Conservation (phyloP, 192 early-diverging fungal genomes). For the Backusella morwellensis region DNA sequence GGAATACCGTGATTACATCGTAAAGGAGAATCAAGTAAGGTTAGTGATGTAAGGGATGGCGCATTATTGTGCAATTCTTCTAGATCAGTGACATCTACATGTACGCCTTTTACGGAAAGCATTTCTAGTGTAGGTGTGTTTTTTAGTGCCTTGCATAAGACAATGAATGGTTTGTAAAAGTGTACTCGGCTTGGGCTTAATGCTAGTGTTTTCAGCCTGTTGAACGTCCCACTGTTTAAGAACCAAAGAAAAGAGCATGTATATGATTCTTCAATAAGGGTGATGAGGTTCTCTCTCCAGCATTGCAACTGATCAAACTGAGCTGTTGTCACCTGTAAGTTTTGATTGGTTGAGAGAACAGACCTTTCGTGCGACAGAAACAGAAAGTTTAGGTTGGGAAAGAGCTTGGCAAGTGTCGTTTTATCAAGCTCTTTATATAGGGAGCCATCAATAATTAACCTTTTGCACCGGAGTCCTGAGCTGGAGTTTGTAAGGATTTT, state of each 20-base stretch:
- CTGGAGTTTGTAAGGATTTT: neutral
- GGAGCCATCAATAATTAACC: neutral
- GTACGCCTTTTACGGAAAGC: neutral
- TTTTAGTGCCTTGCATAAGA: neutral
- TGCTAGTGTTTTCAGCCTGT: neutral
- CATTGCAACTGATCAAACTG: neutral
- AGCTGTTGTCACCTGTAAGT: neutral
- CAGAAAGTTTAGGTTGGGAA: neutral
- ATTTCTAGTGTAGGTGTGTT: neutral
- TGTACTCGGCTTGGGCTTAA: neutral
- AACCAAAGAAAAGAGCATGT: neutral
- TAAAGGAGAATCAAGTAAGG: neutral
- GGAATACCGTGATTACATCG: neutral
- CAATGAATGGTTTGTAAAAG: neutral
- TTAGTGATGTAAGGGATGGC: neutral
- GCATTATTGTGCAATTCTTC: neutral
- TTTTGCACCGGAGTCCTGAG: neutral
- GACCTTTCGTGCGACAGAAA: neutral
- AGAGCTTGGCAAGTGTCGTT: neutral
- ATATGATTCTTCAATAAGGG: constrained; percentile 1
- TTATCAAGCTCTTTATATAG: neutral
- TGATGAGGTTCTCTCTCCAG: neutral
- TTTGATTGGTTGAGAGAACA: neutral
- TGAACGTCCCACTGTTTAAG: neutral
- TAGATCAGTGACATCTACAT: neutral